Evolutionary conservation across 148 eudicot genomes (phyloP), one percentile per base, ranked within the genome.

Genomic region (Diospyros lotus): DNA sequence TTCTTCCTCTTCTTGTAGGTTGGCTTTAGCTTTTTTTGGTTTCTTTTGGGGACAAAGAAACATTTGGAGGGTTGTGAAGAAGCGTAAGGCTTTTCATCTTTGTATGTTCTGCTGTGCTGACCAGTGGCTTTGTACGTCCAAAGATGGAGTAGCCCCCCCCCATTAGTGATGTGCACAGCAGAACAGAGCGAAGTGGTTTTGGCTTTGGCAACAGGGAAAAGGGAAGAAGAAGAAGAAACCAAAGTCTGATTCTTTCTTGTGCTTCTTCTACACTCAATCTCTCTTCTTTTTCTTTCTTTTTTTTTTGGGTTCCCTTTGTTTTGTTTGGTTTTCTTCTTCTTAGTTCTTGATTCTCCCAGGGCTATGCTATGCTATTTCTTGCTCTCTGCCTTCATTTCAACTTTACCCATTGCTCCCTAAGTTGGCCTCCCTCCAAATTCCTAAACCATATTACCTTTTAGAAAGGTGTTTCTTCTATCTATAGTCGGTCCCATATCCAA

Each of bases 281-380:
- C 38, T 70, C 64, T 7, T 43, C 45, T n/a, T 42, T 45, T 66
- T 17, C 54, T 45, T 6, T 45, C 10, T 46, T 28, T 28, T 45
- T 6, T 45, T 40, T 46, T 28, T 28, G 28, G 54, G 13, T 46
- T 9, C 39, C 70, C 46, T 45, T 66, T 46, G 39, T 54, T 66
- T 66, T 66, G 17, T 66, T 84, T 3, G 83, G 86, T 73, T 61
- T 92, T 39, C 74, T 74, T 58, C 62, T 78, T 77, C 44, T 92
- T 66, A 58, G 54, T 13, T 77, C 80, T 43, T 76, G 80, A 53
- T 72, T 73, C 6, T 42, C 15, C 44, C 28, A 28, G 28, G 28
- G 28, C 28, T 28, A 28, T 28, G 28, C 28, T 28, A 28, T 28
- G 28, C 28, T 28, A 28, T 28, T 28, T 28, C 28, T 28, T 28